Percentiles rank a stretch among this genome's conserved stretches.
phyloP scores from a whole-genome alignment of 805 yeast species.

The Lachancea nothofagi region DNA sequence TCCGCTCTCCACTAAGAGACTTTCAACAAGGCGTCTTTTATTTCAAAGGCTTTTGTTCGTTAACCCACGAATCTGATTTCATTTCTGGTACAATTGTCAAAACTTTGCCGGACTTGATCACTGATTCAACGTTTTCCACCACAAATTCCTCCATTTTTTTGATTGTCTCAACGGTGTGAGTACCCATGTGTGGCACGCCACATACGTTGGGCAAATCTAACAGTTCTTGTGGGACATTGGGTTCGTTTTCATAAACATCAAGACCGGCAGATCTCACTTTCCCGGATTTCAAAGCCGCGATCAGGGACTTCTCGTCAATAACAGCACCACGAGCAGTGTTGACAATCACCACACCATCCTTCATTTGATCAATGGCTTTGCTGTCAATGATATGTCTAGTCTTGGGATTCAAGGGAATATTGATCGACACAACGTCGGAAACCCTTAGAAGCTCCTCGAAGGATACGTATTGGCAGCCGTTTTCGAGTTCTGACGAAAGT shows the following conservation, averaged over 20 bases:
- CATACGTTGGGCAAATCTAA: constrained; percentile 61
- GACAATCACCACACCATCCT: constrained; percentile 66
- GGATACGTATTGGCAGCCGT: constrained; percentile 62
- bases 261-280: constrained; percentile 63
- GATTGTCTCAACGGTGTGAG: constrained; percentile 70
- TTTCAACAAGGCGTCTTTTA: background rate
- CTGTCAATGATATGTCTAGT: constrained; percentile 68
- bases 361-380: constrained; percentile 60
- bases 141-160: constrained; percentile 76
- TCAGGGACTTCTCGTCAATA: constrained; percentile 58
- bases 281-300: constrained; percentile 52
- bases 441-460: constrained; percentile 59
- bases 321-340: constrained; percentile 90
- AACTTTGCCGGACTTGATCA: constrained; percentile 61
- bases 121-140: constrained; percentile 59
- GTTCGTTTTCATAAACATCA: constrained; percentile 75
- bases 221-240: constrained; percentile 60
- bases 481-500: constrained; percentile 57
- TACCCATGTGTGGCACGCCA: constrained; percentile 86
- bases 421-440: constrained; percentile 68
- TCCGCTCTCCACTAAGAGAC: background rate
- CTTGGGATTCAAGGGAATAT: constrained; percentile 66
- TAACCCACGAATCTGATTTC: constrained; percentile 31
- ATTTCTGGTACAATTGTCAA: constrained; percentile 78
- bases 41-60: constrained; percentile 16